Percentiles rank a stretch among this genome's conserved stretches.
Conservation (phyloP, 345 rosid genomes). For the Linum lewisii region DNA sequence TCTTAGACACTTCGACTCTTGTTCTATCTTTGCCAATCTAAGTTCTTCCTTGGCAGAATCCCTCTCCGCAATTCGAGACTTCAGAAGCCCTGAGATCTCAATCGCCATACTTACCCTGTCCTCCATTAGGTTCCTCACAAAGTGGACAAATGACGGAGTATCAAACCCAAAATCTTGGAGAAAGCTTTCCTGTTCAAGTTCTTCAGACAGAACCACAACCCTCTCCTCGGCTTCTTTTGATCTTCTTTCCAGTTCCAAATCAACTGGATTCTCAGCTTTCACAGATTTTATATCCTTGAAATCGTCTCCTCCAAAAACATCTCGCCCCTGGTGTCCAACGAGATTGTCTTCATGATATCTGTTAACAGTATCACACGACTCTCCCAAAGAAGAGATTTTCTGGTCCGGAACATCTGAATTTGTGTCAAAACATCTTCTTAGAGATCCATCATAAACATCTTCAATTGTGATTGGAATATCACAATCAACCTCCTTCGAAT, state of each 20-base stretch:
- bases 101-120: constrained; percentile 65
- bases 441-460: constrained; percentile 58
- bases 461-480: constrained; percentile 68
- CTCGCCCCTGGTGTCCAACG: constrained; percentile 25
- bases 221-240: constrained; percentile 69
- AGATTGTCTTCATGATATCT: constrained; percentile 25
- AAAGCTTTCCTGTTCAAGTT: constrained; percentile 51
- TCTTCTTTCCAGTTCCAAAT: constrained; percentile 47
- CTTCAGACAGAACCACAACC: constrained; percentile 53
- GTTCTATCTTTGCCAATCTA: constrained; percentile 43
- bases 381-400: constrained; percentile 33
- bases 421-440: constrained; percentile 34
- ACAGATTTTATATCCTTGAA: constrained; percentile 22
- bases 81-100: constrained; percentile 60
- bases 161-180: constrained; percentile 47
- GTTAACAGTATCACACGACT: constrained; percentile 31
- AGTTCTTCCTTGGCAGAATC: constrained; percentile 53
- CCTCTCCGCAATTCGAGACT: constrained; percentile 54
- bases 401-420: constrained; percentile 31
- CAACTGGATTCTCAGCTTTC: constrained; percentile 35
- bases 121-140: constrained; percentile 44
- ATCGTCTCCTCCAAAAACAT: constrained; percentile 20
- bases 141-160: constrained; percentile 50
- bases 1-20: constrained; percentile 42
- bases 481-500: constrained; percentile 30